These are phyloP conservation scores for Metarhizium rileyi DNA, from an alignment of 2,329 filamentous ascomycete genomes.

Conservation along the genomic window DNA sequence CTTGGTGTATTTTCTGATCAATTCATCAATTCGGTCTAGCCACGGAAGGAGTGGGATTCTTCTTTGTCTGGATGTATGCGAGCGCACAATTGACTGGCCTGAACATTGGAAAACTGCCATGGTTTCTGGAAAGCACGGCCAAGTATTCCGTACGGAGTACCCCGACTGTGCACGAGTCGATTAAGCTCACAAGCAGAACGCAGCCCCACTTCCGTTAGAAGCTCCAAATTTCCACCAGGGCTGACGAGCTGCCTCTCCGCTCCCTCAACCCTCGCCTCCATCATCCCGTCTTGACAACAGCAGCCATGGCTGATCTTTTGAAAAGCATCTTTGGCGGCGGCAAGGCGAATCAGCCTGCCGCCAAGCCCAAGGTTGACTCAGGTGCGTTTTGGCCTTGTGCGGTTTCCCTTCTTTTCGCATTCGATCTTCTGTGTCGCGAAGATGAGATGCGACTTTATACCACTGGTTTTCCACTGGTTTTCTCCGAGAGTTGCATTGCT, in stretches of 20 bases:
- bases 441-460: background rate
- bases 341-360: conserved; percentile 38
- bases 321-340: conserved; percentile 61
- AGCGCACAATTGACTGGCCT: too few species aligned
- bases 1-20: too few species aligned
- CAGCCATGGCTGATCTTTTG: conserved; percentile 47
- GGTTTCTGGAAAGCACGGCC: too few species aligned
- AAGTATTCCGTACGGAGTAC: too few species aligned
- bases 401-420: background rate
- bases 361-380: conserved; percentile 45
- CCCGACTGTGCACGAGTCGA: too few species aligned
- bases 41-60: too few species aligned
- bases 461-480: background rate
- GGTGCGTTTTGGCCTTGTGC: conserved; percentile 40
- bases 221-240: conserved; percentile 10
- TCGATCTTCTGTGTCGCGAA: background rate
- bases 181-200: too few species aligned
- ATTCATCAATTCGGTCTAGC: too few species aligned
- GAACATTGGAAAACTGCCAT: too few species aligned
- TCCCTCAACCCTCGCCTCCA: conserved; percentile 9
- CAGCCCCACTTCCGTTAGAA: too few species aligned
- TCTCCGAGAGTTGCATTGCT: background rate
- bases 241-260: conserved; percentile 7
- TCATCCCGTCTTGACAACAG: conserved; percentile 14
- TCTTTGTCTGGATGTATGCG: too few species aligned